Evolutionary conservation across 306 rosid genomes (phyloP), one percentile per base, ranked within the genome.

Genomic region (Cucumis melo): DNA sequence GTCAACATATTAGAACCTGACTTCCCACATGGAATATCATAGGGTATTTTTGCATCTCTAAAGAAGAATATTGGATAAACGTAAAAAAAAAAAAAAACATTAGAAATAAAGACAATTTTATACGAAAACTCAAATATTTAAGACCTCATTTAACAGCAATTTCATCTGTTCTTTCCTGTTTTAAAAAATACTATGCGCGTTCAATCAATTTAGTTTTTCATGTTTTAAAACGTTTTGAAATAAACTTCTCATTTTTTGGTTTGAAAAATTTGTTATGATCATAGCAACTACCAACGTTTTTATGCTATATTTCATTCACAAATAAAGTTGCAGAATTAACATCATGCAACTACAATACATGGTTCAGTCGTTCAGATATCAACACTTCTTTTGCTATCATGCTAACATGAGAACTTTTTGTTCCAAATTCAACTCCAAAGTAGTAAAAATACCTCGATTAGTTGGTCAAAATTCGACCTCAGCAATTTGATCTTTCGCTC

Each of bases 381-480:
- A 51, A 51, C 27, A 51, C 17, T 16, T 50, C n/a, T 48, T 50
- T 29, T 19, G 5, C 24, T 72, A 1, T 14, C 24, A 65, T 65
- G 10, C 29, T 38, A 39, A 65, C 17, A 48, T 71, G 61, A 8
- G 21, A 41, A 21, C 19, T 46, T 23, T 7, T 15, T 16, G 21
- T 29, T 27, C 41, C 41, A 15, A 27, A 72, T 51, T 24, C 27
- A 50, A 50, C 44, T 50, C 27, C 21, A 72, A 27, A 72, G 17
- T 72, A 50, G 60, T 72, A 44, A 72, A 3, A 17, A 46, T 70
- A 94, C 99, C 89, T 94, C 96, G n/a, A 92, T 42, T 76, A 94
- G 97, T 78, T 94, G 99, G 74, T 94, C 97, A 17, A 90, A 94
- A 85, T 94, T 94, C 0, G 99, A 92, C 74, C 86, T 92, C 74